Base-by-base conservation (phyloP, 1,139 yeast species). In the Lodderomyces beijingensis region DNA sequence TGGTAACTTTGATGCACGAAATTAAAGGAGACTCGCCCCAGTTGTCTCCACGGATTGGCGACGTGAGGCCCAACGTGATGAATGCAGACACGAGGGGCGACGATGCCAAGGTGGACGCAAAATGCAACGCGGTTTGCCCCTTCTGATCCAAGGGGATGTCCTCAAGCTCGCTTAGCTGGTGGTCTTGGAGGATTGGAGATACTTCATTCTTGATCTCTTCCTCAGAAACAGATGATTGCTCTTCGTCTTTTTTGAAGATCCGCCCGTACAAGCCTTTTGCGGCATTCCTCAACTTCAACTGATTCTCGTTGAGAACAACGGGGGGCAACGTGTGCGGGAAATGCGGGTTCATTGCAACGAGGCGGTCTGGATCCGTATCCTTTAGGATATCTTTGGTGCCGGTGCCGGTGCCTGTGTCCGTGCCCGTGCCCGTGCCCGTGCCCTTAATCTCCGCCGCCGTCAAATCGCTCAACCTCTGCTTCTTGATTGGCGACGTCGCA, bases 301-400 rank as follows among this genome's bases (percentile, higher is more conserved):
- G 47, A 55, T 50, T 32, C 45, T 59, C 44, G 25, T 57, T 55
- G 9, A 57, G 57, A 2, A 61, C 52, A 18, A 79, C 45, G 1
- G 88, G 85, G 15, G 73, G 74, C 33, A 79, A 51, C 0, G 85
- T 59, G 46, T 58, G 72, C 4, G 81, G 81, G 28, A 59, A 56
- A 44, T 71, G 70, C 10, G 70, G 10, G 27, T 25, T 29, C 22
- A 9, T 19, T 9, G 8, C n/a, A 19, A n/a, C n/a, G 22, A 9
- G n/a, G n/a, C 22, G 10, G n/a, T 19, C 22, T 8, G n/a, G n/a
- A n/a, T n/a, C n/a, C n/a, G n/a, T n/a, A n/a, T n/a, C n/a, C n/a
- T n/a, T n/a, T n/a, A 19, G 10, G n/a, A 19, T 19, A 19, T 19
- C 22, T 19, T n/a, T n/a, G n/a, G n/a, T 19, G 22, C 22, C 10